A percentile compares a stretch with the other conserved stretches of the same genome.
Evolutionary conservation across 352 stramenopile genomes (phyloP).

Genomic region (Pythium biforme): DNA sequence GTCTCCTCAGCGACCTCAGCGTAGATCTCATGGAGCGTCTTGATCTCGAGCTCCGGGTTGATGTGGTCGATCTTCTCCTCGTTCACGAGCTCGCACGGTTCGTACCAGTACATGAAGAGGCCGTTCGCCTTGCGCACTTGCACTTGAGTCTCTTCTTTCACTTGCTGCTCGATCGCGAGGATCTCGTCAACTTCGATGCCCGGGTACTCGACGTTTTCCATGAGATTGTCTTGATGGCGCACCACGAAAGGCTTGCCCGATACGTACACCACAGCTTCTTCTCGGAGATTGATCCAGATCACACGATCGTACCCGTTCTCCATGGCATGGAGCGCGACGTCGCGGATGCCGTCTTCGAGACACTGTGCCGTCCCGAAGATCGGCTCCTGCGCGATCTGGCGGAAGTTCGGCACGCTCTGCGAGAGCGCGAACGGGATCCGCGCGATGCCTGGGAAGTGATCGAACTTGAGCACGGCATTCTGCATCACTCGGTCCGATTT

Average conservation of each 20-base stretch:
- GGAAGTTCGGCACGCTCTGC: conserved; percentile 82
- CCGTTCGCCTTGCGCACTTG: conserved; percentile 75
- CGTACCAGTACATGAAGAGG: conserved; percentile 85
- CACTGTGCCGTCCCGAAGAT: conserved; percentile 87
- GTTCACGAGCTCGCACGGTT: conserved; percentile 70
- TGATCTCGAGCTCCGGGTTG: conserved; percentile 65
- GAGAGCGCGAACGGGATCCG: conserved; percentile 66
- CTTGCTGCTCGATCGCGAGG: conserved; percentile 73
- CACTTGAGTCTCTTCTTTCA: conserved; percentile 82
- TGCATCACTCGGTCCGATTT: conserved; percentile 80
- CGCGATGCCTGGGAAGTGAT: conserved; percentile 86
- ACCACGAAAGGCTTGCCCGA: conserved; percentile 83
- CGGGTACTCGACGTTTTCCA: conserved; percentile 87
- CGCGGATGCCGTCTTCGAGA: conserved; percentile 66
- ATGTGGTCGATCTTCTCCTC: conserved; percentile 85
- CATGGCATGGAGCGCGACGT: conserved; percentile 57
- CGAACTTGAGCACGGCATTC: conserved; percentile 84
- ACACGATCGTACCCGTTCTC: conserved; percentile 55
- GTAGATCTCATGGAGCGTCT: conserved; percentile 78
- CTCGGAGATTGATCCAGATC: conserved; percentile 90
- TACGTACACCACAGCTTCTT: conserved; percentile 92
- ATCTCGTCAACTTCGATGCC: conserved; percentile 90
- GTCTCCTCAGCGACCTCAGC: conserved; percentile 43
- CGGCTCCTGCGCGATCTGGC: conserved; percentile 70
- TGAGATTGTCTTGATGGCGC: conserved; percentile 73